A percentile compares a stretch with the other conserved stretches of the same genome.
Conservation (phyloP, 352 stramenopile species). For the Phytophthora colocasiae region DNA sequence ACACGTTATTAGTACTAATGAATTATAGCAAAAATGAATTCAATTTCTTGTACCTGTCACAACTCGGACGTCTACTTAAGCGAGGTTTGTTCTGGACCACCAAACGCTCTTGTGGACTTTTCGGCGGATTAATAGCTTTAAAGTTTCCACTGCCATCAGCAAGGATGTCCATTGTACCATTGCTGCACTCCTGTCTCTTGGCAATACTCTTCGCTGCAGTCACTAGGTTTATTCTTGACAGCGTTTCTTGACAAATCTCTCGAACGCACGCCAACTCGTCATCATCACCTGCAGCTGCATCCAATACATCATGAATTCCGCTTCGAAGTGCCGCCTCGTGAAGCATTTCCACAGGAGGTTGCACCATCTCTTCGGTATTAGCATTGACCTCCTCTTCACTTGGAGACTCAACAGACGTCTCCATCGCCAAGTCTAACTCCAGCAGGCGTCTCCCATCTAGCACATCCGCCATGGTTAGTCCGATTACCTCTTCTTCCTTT, state of each 20-base stretch:
- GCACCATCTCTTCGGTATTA: background rate
- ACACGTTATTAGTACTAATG: background rate
- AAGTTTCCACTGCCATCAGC: slow-evolving; percentile 4
- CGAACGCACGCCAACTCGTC: slow-evolving; percentile 60
- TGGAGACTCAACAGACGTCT: slow-evolving; percentile 3
- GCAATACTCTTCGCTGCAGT: slow-evolving; percentile 13
- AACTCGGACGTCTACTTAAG: slow-evolving; percentile 43
- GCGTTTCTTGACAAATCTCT: slow-evolving; percentile 70
- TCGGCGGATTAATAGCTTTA: slow-evolving; percentile 36
- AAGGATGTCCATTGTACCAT: slow-evolving; percentile 1
- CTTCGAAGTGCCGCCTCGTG: slow-evolving; percentile 49
- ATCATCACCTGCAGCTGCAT: slow-evolving; percentile 55
- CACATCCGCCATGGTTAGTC: slow-evolving; percentile 19
- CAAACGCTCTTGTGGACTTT: slow-evolving; percentile 66
- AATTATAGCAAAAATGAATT: no score
- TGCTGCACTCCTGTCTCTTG: slow-evolving; percentile 11
- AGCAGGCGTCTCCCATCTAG: slow-evolving; percentile 22
- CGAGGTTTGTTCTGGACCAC: slow-evolving; percentile 47
- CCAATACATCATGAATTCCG: slow-evolving; percentile 56
- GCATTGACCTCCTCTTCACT: background rate
- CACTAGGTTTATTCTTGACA: slow-evolving; percentile 35
- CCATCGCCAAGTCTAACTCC: slow-evolving; percentile 36
- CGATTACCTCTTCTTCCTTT: background rate
- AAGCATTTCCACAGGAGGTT: slow-evolving; percentile 23
- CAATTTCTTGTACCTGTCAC: slow-evolving; percentile 33